Conservation (phyloP, 805 yeast genomes). For the Wickerhamomyces silvicola region DNA sequence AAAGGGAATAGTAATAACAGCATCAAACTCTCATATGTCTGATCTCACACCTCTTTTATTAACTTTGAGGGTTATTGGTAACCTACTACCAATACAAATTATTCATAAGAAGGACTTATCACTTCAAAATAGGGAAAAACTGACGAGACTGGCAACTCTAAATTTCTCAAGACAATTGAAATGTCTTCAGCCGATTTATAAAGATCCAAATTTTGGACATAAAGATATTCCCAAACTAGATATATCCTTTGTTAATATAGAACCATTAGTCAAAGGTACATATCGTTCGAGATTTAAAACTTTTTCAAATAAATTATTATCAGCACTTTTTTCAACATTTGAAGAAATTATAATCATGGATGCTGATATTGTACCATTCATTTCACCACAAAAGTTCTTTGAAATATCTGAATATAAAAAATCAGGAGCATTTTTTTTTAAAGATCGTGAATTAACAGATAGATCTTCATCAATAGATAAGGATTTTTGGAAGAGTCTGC, state of each 20-base stretch:
- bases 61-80: slow-evolving; percentile 22
- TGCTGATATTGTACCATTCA: slow-evolving; percentile 45
- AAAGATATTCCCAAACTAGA: slow-evolving; percentile 14
- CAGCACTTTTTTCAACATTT: slow-evolving; percentile 48
- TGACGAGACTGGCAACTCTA: slow-evolving; percentile 12
- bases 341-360: slow-evolving; percentile 45
- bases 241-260: slow-evolving; percentile 22
- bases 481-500: slow-evolving; percentile 1
- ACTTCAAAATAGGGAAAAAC: slow-evolving; percentile 3
- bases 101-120: slow-evolving; percentile 23
- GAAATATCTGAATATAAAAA: slow-evolving; percentile 25
- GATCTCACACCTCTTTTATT: slow-evolving; percentile 19
- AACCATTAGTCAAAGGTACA: slow-evolving; percentile 3
- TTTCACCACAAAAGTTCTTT: slow-evolving; percentile 30
- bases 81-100: slow-evolving; percentile 26
- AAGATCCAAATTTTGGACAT: not conserved
- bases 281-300: slow-evolving; percentile 22
- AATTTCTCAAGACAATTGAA: no score
- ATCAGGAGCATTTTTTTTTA: slow-evolving; percentile 38
- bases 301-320: slow-evolving; percentile 41
- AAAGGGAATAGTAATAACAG: slow-evolving; percentile 26
- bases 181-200: slow-evolving; percentile 1
- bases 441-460: slow-evolving; percentile 26
- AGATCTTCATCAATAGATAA: slow-evolving; percentile 3
- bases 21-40: slow-evolving; percentile 15